A percentile compares a stretch with the other conserved stretches of the same genome.
Evolutionary conservation across 306 rosid species (phyloP).

Genomic region (Corylus avellana): DNA sequence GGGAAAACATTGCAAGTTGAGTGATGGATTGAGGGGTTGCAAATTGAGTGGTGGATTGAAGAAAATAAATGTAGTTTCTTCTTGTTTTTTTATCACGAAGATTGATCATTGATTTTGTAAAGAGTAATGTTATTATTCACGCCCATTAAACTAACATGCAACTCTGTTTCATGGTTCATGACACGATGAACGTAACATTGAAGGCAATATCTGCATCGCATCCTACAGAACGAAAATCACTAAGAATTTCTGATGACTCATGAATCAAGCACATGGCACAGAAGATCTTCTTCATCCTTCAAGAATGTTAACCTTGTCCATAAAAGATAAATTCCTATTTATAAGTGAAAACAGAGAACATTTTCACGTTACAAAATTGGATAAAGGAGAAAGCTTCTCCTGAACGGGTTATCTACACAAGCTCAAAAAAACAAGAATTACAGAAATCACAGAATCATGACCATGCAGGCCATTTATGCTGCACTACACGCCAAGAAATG

Average conservation of each 20-base stretch:
- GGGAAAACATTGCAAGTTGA: too few species aligned
- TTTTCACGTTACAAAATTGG: constrained; percentile 34
- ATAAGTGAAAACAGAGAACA: constrained; percentile 16
- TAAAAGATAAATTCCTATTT: neutral
- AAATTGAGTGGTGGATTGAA: too few species aligned
- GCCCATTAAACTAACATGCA: too few species aligned
- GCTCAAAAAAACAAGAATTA: constrained; percentile 1
- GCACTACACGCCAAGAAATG: neutral
- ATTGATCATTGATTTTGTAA: neutral
- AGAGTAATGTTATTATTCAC: too few species aligned
- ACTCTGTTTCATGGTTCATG: neutral
- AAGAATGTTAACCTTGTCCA: too few species aligned
- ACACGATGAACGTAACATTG: neutral
- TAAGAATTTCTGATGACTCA: neutral
- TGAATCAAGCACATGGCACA: neutral
- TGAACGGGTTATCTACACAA: constrained; percentile 34
- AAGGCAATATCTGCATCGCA: neutral
- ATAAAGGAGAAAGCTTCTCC: constrained; percentile 31
- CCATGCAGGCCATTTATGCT: constrained; percentile 10
- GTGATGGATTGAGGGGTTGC: too few species aligned
- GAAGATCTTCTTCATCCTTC: too few species aligned
- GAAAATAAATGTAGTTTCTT: too few species aligned
- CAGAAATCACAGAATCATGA: neutral
- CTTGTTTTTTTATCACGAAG: neutral
- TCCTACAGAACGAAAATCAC: neutral